Percentiles rank a stretch among this genome's conserved stretches.
Evolutionary conservation across 2,329 filamentous ascomycete species (phyloP).

Genomic region (Colletotrichum lindemuthianum): DNA sequence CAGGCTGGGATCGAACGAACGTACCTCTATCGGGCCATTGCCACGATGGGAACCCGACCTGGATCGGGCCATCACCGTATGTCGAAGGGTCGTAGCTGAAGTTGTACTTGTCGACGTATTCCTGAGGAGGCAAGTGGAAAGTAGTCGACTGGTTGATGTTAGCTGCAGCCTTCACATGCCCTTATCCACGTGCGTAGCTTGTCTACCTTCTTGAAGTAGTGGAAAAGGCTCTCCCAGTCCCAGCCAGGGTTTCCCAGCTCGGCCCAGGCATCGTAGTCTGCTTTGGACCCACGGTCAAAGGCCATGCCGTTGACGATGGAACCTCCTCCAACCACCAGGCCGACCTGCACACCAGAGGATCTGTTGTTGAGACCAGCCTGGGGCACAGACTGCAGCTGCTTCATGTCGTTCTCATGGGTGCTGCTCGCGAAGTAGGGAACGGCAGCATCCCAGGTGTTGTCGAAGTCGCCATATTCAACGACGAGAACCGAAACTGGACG

Average conservation of each 20-base stretch:
- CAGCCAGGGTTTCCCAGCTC: conserved; percentile 54
- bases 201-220: conserved; percentile 56
- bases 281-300: conserved; percentile 53
- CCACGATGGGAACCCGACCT: conserved; percentile 40
- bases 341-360: conserved; percentile 42
- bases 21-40: conserved; percentile 40
- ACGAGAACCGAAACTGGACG: conserved; percentile 41
- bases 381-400: conserved; percentile 42
- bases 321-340: conserved; percentile 39
- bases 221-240: conserved; percentile 56
- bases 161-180: conserved; percentile 35
- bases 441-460: conserved; percentile 27
- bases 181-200: conserved; percentile 3
- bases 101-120: conserved; percentile 41
- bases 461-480: conserved; percentile 39
- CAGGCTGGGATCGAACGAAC: neutral
- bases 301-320: conserved; percentile 52
- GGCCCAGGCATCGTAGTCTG: conserved; percentile 56
- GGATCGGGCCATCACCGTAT: conserved; percentile 40
- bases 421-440: conserved; percentile 34
- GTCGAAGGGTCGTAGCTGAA: conserved; percentile 37
- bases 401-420: conserved; percentile 39
- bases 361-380: conserved; percentile 43
- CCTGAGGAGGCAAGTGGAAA: conserved; percentile 44
- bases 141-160: conserved; percentile 41